A percentile compares a stretch with the other conserved stretches of the same genome.
Evolutionary conservation across 257 asterid species (phyloP).

Genomic region (Primulina huaijiensis): DNA sequence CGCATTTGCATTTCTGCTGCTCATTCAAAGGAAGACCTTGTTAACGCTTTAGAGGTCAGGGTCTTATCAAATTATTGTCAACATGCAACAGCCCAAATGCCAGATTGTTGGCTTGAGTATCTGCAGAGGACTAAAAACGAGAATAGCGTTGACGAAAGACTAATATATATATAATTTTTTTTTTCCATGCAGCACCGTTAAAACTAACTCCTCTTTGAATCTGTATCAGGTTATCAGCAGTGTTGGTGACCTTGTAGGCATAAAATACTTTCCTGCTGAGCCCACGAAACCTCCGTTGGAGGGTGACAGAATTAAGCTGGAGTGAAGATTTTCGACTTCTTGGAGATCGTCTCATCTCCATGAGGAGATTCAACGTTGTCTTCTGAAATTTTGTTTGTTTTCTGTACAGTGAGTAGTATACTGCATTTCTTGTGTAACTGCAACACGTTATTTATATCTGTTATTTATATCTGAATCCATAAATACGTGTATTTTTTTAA

Average conservation of each 20-base stretch:
- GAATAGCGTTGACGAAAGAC: background rate
- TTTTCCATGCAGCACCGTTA: background rate
- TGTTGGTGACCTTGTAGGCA: constrained; percentile 82
- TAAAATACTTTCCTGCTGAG: constrained; percentile 85
- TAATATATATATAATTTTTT: background rate
- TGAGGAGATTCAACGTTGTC: constrained; percentile 16
- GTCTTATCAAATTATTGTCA: constrained; percentile 2
- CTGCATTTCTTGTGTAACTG: background rate
- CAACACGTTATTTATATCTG: background rate
- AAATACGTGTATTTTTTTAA: background rate
- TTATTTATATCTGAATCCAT: background rate
- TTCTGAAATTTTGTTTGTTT: background rate
- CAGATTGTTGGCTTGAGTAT: background rate
- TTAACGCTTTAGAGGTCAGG: constrained; percentile 79
- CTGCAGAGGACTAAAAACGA: background rate
- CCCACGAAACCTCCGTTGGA: constrained; percentile 72
- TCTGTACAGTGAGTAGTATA: background rate
- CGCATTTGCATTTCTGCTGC: constrained; percentile 95
- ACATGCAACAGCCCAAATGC: background rate
- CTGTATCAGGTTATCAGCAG: constrained; percentile 60
- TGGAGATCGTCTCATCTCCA: constrained; percentile 3
- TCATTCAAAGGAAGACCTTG: constrained; percentile 90
- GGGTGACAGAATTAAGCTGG: constrained; percentile 60
- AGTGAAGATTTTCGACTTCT: constrained; percentile 28
- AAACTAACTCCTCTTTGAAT: constrained; percentile 6